Base-by-base conservation (phyloP, 2,329 filamentous ascomycete genomes). In the Colletotrichum musae region DNA sequence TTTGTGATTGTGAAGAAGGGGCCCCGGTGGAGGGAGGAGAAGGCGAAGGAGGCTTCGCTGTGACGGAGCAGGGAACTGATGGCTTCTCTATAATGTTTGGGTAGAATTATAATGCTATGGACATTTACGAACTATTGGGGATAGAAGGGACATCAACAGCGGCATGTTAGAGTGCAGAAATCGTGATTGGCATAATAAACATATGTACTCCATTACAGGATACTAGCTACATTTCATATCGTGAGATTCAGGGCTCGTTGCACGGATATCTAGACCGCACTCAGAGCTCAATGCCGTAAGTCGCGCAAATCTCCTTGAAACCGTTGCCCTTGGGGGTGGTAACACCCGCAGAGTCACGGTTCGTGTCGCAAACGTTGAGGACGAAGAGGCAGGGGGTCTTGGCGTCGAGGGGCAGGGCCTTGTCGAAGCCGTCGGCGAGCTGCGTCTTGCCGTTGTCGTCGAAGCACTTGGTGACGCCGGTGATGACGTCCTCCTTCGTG, bases 1-100 rank as follows among this genome's bases (percentile, higher is more conserved):
- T 83, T 79, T 74, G 70, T 87, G 4, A 80, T 89, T 59, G 80
- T 85, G 53, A 86, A 80, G 41, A 80, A 80, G 65, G 87, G 86
- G 0, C 82, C 85, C 2, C 75, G 70, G 18, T 88, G 85, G 83
- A 85, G 89, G 51, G 83, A 84, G n/a, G 81, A 84, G 58, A 86
- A 85, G 72, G 76, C 81, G 43, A 80, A 65, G 10, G 54, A 54
- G 28, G 50, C 67, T 51, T 47, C 56, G 21, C 21, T 24, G 50
- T 54, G 50, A 56, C 61, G 50, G 61, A 15, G 2, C 4, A 41
- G 5, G 32, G 12, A 2, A 43, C 15, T 26, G n/a, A n/a, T 18
- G 45, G 9, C 45, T 6, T 36, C 6, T 41, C 16, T 12, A n/a
- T 12, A 28, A 45, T 28, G 45, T 32, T 59, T 21, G 47, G 18